phyloP scores from a whole-genome alignment of 1,139 yeast genomes.

The Taiozyma sp. region DNA sequence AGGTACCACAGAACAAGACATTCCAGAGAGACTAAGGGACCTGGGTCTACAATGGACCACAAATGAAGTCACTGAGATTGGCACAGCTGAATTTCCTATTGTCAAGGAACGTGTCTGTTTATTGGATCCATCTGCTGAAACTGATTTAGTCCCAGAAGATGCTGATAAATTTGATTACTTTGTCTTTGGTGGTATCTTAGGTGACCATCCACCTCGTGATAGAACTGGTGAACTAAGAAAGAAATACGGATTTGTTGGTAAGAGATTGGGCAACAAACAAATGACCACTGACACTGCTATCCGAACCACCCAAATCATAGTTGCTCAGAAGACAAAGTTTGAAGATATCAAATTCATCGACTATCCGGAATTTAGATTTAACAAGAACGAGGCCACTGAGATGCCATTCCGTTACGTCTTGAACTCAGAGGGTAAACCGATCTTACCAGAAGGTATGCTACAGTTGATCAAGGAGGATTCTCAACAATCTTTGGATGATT shows the following conservation, averaged over 20 bases:
- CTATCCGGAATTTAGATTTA: conserved; percentile 89
- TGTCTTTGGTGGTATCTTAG: conserved; percentile 93
- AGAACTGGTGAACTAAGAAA: conserved; percentile 83
- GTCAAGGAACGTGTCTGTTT: conserved; percentile 58
- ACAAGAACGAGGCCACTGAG: conserved; percentile 85
- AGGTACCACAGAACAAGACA: conserved; percentile 52
- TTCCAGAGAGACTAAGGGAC: conserved; percentile 55
- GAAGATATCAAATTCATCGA: conserved; percentile 79
- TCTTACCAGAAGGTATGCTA: conserved; percentile 89
- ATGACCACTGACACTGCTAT: conserved; percentile 99
- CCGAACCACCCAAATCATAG: conserved; percentile 77
- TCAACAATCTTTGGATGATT: conserved; percentile 61
- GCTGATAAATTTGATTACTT: conserved; percentile 67
- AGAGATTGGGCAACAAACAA: conserved; percentile 80
- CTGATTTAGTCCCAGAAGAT: conserved; percentile 71
- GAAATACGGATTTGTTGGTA: conserved; percentile 77
- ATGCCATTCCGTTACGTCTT: conserved; percentile 95
- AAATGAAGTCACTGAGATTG: conserved; percentile 53
- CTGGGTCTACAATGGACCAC: conserved; percentile 82
- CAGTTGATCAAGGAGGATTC: conserved; percentile 81
- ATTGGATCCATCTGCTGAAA: conserved; percentile 80
- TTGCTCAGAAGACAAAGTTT: conserved; percentile 49
- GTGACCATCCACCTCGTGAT: conserved; percentile 95
- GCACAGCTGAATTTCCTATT: conserved; percentile 26
- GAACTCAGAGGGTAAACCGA: conserved; percentile 59